phyloP scores from a whole-genome alignment of 1,284 basidiomycete genomes.

The Wallemia hederae region DNA sequence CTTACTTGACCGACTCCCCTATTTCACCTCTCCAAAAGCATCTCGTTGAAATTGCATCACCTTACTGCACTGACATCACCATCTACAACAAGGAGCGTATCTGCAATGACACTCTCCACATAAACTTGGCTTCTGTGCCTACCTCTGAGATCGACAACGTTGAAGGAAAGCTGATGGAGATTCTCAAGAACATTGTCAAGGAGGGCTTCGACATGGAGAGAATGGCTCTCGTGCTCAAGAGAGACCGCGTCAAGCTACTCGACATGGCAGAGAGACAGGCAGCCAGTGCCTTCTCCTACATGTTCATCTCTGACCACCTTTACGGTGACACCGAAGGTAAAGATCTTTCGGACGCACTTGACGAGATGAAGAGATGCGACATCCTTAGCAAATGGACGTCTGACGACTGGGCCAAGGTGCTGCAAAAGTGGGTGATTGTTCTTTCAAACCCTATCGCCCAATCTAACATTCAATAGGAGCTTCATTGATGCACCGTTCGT shows the following conservation, averaged over 20 bases:
- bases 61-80: constrained; percentile 63
- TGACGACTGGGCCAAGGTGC: constrained; percentile 46
- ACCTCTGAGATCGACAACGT: constrained; percentile 45
- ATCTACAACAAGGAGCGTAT: constrained; percentile 53
- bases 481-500: constrained; percentile 40
- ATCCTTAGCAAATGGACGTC: constrained; percentile 38
- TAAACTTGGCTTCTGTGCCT: constrained; percentile 63
- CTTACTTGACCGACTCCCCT: constrained; percentile 66
- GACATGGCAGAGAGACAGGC: constrained; percentile 18
- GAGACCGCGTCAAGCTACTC: constrained; percentile 51
- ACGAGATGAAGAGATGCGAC: constrained; percentile 47
- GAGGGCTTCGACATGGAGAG: constrained; percentile 73
- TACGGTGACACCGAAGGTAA: constrained; percentile 56
- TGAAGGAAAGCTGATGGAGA: constrained; percentile 34
- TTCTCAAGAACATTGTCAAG: constrained; percentile 37
- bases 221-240: constrained; percentile 59
- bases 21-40: constrained; percentile 76
- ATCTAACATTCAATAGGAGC: constrained; percentile 25
- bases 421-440: constrained; percentile 44
- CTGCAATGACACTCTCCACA: constrained; percentile 37
- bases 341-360: constrained; percentile 39
- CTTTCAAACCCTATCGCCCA: no score
- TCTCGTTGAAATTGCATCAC: constrained; percentile 71
- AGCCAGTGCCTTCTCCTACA: constrained; percentile 14
- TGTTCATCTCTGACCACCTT: constrained; percentile 14